These are phyloP conservation scores for Solanum boliviense DNA, from an alignment of 257 asterid species.

Conservation along the genomic window DNA sequence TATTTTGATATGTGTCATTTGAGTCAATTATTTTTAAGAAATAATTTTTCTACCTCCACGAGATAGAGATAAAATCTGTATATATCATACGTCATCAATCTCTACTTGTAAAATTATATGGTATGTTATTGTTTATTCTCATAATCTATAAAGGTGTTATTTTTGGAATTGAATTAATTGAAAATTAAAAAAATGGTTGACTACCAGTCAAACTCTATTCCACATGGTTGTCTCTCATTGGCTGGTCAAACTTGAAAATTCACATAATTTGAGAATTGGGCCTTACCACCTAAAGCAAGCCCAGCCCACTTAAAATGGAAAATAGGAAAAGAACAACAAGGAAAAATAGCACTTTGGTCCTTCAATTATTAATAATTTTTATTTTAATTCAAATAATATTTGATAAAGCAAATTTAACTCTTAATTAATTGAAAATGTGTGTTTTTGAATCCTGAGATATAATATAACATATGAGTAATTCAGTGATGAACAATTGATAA, in stretches of 20 bases:
- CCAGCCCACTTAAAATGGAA: background rate
- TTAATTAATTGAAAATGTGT: background rate
- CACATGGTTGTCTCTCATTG: background rate
- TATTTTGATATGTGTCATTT: background rate
- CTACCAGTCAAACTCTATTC: background rate
- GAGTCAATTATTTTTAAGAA: accelerated
- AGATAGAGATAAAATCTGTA: background rate
- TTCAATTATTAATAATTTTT: background rate
- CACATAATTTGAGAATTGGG: background rate
- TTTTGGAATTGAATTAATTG: background rate
- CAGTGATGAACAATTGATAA: background rate
- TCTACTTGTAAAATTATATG: background rate
- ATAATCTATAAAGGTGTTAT: background rate
- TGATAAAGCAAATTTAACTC: background rate
- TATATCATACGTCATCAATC: background rate
- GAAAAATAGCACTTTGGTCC: background rate
- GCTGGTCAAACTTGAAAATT: conserved; percentile 11
- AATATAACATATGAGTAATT: background rate
- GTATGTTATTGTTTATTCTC: background rate
- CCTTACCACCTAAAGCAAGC: background rate
- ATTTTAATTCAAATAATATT: background rate
- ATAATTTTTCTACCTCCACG: accelerated
- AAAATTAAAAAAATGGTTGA: background rate
- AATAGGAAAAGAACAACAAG: background rate
- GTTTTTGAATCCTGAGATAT: background rate